Base-by-base conservation (phyloP, 371 early-diverging fungal genomes). In the Mucor irregularis region DNA sequence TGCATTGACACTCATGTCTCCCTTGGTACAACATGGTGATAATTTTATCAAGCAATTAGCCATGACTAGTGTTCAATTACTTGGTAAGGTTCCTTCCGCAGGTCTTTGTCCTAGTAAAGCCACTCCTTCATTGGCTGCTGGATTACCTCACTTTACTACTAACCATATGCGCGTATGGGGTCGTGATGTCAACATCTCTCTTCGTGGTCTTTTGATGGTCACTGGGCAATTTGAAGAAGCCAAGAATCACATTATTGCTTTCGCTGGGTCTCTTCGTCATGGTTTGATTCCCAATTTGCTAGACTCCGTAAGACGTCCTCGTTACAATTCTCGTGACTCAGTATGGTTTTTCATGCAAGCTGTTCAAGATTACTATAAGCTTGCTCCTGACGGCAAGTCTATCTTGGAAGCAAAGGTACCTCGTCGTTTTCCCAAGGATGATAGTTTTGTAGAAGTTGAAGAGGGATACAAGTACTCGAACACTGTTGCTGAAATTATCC, bases 161-260 rank as follows among this genome's bases (percentile, higher is more conserved):
- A 79, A 82, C n/a, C 90, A 92, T 62, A 96, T 96, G 96, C 84
- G 99, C 30, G 90, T 92, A 58, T 99, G 99, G 99, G 99, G 99
- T 5, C 89, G 99, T 28, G 99, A 99, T 76, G 89, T 94, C 16
- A 96, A 96, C 66, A 94, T 99, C 47, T 79, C 94, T 11, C 72
- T 98, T 14, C 85, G 88, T 7, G 99, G 99, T 2, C 66, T 94
- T 34, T 74, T 94, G 35, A 61, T 97, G 57, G 76, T 85, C 5
- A 91, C 96, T 2, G 96, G 94, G 9, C 82, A 90, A 50, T 91
- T 69, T 54, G 79, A 89, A 13, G 93, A 82, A 0, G 98, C 99
- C 9, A 79, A 83, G 37, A 68, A 78, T 0, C 97, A 96, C 48
- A 78, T 99, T 24, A 62, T 99, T 40, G 85, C 92, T 4, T 97